Conservation (phyloP, 352 stramenopile species). For the Blastocystis sp. region DNA sequence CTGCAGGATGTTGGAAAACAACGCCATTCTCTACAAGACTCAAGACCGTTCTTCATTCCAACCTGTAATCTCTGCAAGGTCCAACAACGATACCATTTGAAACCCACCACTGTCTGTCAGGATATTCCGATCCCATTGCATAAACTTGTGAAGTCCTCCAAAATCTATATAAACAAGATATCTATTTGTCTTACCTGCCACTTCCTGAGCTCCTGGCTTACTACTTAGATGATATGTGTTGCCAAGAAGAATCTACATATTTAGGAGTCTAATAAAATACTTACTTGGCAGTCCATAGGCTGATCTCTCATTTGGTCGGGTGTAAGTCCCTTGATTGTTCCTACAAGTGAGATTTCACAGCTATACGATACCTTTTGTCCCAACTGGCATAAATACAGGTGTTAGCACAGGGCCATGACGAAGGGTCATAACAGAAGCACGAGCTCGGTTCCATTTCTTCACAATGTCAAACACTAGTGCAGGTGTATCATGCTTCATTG, state of each 20-base stretch:
- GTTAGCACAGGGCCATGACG: conserved; percentile 79
- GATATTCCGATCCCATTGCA: conserved; percentile 83
- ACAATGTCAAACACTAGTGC: conserved; percentile 60
- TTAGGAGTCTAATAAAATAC: conserved; percentile 65
- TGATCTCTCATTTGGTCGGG: conserved; percentile 72
- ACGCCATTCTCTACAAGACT: conserved; percentile 73
- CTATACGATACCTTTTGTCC: conserved; percentile 77
- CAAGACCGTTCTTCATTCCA: not conserved
- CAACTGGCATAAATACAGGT: conserved; percentile 91
- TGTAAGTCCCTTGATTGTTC: conserved; percentile 85
- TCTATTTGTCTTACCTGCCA: conserved; percentile 64
- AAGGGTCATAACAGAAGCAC: conserved; percentile 73
- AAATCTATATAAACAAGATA: conserved; percentile 71
- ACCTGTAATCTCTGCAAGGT: conserved; percentile 83
- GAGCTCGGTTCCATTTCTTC: conserved; percentile 66
- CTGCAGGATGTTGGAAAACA: conserved; percentile 79
- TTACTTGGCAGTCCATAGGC: conserved; percentile 70
- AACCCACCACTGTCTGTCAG: conserved; percentile 93
- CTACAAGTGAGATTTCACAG: conserved; percentile 17
- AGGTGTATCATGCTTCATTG: conserved; percentile 52
- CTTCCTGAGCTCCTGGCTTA: conserved; percentile 79
- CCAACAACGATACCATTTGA: conserved; percentile 90
- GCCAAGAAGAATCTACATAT: conserved; percentile 80
- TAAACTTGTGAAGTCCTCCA: conserved; percentile 88
- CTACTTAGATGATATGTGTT: conserved; percentile 95